phyloP scores from a whole-genome alignment of 169 alveolate genomes.

The Neospora caninum region DNA sequence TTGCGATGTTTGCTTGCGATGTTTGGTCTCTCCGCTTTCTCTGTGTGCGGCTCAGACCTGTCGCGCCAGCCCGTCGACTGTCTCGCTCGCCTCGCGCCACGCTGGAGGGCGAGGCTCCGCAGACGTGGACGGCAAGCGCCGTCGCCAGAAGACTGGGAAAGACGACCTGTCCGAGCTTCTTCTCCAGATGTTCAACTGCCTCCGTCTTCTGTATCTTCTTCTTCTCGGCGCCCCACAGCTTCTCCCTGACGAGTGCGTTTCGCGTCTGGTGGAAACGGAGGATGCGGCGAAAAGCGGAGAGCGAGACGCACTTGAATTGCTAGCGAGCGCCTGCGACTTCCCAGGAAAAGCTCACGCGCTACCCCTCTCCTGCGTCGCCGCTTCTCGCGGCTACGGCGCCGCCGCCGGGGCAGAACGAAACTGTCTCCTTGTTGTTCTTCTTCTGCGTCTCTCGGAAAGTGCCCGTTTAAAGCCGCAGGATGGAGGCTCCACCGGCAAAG shows the following conservation, averaged over 20 bases:
- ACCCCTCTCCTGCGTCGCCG: no score
- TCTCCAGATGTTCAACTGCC: background rate
- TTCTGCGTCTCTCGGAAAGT: background rate
- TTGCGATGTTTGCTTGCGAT: background rate
- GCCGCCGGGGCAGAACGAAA: background rate
- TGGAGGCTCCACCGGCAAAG: no score
- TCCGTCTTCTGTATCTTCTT: background rate
- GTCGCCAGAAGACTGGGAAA: background rate
- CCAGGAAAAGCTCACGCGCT: no score
- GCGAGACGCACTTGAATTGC: background rate
- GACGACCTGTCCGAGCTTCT: background rate
- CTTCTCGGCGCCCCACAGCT: background rate
- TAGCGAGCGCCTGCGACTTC: no score
- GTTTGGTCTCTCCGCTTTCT: background rate
- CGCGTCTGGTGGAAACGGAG: background rate
- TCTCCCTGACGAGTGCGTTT: background rate
- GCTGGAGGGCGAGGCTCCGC: background rate
- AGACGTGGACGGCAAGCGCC: background rate
- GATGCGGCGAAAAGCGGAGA: background rate
- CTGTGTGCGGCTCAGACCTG: background rate
- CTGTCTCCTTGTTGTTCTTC: background rate
- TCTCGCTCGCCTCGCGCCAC: background rate
- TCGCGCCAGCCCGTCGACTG: background rate
- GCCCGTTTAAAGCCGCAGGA: background rate
- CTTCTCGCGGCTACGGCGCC: no score